Conservation (phyloP, 2,329 filamentous ascomycete species). For the Microsporum audouinii region DNA sequence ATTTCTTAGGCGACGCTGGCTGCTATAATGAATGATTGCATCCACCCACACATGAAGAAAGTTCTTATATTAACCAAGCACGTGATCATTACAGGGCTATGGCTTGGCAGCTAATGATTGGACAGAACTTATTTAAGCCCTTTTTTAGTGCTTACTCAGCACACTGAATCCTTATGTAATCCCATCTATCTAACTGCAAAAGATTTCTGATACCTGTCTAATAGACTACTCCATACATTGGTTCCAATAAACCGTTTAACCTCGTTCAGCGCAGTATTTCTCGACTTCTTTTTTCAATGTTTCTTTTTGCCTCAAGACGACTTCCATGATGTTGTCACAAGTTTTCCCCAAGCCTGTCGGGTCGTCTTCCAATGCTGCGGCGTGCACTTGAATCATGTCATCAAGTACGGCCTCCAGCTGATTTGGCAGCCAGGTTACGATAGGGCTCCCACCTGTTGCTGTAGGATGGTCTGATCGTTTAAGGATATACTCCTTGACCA, state of each 20-base stretch:
- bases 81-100: not conserved
- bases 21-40: not conserved
- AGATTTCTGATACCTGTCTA: not conserved
- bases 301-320: not conserved
- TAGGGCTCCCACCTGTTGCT: not conserved
- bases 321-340: not conserved
- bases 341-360: not conserved
- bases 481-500: not conserved
- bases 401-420: constrained; percentile 39
- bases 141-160: too few species aligned
- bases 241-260: not conserved
- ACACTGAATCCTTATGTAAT: not conserved
- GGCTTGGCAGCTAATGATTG: too few species aligned
- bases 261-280: not conserved
- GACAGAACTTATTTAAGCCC: too few species aligned
- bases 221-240: too few species aligned
- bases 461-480: not conserved
- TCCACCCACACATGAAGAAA: not conserved
- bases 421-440: constrained; percentile 34
- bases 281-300: not conserved
- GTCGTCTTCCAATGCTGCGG: not conserved
- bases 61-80: not conserved
- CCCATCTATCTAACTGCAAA: not conserved
- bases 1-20: not conserved
- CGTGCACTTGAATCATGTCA: constrained; percentile 15